Evolutionary conservation across 148 eudicot species (phyloP), one percentile per base, ranked within the genome.

Genomic region (Nyssa sinensis): DNA sequence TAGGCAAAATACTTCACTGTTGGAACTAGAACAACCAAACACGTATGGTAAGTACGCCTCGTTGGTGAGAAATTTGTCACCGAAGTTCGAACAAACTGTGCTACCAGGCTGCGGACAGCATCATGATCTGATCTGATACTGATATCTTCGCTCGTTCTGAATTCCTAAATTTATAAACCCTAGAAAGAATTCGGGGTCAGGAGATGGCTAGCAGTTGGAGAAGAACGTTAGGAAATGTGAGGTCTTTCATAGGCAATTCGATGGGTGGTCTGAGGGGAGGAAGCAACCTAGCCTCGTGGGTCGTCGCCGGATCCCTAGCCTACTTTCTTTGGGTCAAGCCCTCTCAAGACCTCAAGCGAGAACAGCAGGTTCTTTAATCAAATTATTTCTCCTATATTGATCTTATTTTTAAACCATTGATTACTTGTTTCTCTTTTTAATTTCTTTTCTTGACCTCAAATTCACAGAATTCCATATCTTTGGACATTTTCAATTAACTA

Each of bases 231-330:
- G 89, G 87, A 0, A 90, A 86, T 62, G 82, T 84, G 68, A 79
- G 92, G 51, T 86, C 94, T 0, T 81, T 92, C 60, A 17, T 90
- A 5, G 92, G 92, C 32, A 92, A 92, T 78, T 80, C 90, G 9
- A 85, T 84, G 87, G 94, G 97, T 30, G 93, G 97, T 17, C 73
- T 90, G 21, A 75, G 87, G 67, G 97, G 94, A 5, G 85, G 87
- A 24, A 61, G 79, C 75, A 90, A 83, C 35, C 69, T 92, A 35
- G 94, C 97, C 30, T 84, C 97, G 0, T 92, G 97, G 97, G 79
- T 80, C 11, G 97, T 90, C 55, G 97, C 97, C 72, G 97, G 97
- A 73, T 88, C 93, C 73, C 81, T 92, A 71, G 97, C 94, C 5
- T 90, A 92, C 79, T 87, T 69, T 70, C 84, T 92, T 3, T 90